These are phyloP conservation scores for Arthrocladium fulminans DNA, from an alignment of 2,329 filamentous ascomycete species.

Conservation along the genomic window DNA sequence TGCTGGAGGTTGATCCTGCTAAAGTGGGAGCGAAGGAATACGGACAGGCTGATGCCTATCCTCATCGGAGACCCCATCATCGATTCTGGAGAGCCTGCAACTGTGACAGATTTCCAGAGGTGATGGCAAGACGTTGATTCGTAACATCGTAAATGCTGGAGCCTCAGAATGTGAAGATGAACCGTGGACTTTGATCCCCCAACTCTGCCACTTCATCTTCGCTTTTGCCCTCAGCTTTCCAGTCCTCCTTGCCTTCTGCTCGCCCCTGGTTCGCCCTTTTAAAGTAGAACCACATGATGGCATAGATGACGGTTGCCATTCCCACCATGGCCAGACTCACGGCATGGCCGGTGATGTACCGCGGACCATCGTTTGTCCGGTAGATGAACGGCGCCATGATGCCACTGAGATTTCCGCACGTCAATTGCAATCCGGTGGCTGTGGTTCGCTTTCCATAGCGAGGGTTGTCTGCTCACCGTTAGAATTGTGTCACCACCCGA, in stretches of 20 bases:
- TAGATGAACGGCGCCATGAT: conserved; percentile 65
- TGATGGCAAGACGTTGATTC: too few species aligned
- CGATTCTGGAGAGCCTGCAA: too few species aligned
- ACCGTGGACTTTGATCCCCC: conserved; percentile 34
- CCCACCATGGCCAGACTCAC: conserved; percentile 52
- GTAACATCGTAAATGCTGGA: background rate
- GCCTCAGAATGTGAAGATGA: conserved; percentile 31
- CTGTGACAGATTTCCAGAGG: too few species aligned
- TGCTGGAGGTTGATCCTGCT: too few species aligned
- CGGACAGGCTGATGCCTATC: too few species aligned
- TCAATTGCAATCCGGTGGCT: conserved; percentile 59
- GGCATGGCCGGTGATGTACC: conserved; percentile 55
- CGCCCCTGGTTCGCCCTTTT: conserved; percentile 38
- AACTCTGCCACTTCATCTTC: conserved; percentile 35
- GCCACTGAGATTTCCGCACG: conserved; percentile 50
- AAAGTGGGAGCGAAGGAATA: too few species aligned
- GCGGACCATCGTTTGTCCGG: conserved; percentile 40
- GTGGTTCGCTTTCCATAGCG: conserved; percentile 69
- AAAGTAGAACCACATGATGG: conserved; percentile 48
- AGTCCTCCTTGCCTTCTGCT: conserved; percentile 29
- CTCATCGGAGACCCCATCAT: too few species aligned
- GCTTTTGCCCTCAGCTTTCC: conserved; percentile 30
- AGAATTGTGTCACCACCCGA: conserved; percentile 27
- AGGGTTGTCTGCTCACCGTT: conserved; percentile 58
- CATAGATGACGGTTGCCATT: conserved; percentile 46